These are phyloP conservation scores for Carallia brachiata DNA, from an alignment of 345 rosid genomes.

Conservation along the genomic window DNA sequence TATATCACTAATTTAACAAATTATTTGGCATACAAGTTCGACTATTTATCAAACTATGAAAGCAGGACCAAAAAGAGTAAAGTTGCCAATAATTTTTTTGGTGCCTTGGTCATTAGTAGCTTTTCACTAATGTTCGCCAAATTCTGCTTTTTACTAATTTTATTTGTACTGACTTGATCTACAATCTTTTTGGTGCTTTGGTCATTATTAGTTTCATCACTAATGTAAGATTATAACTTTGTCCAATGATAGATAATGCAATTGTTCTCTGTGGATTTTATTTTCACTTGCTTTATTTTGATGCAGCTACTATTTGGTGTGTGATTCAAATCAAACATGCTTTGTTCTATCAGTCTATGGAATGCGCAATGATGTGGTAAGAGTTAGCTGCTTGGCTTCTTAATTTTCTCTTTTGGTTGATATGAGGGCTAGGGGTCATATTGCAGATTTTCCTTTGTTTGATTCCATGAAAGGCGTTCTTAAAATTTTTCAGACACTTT, in stretches of 20 bases:
- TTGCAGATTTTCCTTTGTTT: neutral
- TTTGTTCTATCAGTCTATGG: constrained; percentile 65
- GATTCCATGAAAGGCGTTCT: neutral
- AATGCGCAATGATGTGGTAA: constrained; percentile 47
- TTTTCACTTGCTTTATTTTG: neutral
- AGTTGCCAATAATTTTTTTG: too few relatives aligned
- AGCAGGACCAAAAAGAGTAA: too few relatives aligned
- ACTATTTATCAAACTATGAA: too few relatives aligned
- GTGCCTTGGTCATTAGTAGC: neutral
- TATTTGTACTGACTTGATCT: too few relatives aligned
- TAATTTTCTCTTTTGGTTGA: neutral
- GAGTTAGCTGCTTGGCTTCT: constrained; percentile 17
- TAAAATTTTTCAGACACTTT: neutral
- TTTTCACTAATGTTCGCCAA: neutral
- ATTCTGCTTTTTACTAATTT: too few relatives aligned
- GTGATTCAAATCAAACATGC: constrained; percentile 57
- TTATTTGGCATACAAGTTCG: too few relatives aligned
- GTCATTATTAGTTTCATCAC: too few relatives aligned
- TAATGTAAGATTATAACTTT: too few relatives aligned
- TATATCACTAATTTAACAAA: too few relatives aligned
- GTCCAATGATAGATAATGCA: too few relatives aligned
- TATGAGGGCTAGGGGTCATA: neutral
- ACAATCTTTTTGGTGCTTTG: too few relatives aligned
- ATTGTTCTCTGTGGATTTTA: too few relatives aligned
- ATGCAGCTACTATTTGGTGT: constrained; percentile 60